Percentiles rank a stretch among this genome's conserved stretches.
Conservation (phyloP, 2,329 filamentous ascomycete genomes). For the Neospermospora avenae region DNA sequence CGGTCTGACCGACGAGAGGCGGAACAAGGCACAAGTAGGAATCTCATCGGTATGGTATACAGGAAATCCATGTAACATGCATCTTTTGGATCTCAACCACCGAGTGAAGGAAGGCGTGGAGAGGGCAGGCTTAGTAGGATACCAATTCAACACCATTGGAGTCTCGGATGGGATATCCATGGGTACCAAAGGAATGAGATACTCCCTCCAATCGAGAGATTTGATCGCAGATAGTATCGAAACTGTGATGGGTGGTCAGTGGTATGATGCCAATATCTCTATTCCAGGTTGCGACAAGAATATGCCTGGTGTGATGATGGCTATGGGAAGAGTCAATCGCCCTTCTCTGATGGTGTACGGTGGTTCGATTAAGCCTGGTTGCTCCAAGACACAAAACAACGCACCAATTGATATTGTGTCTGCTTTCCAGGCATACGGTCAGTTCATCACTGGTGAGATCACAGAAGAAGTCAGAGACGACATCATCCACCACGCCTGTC, state of each 20-base stretch:
- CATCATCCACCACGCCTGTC: slow-evolving; percentile 89
- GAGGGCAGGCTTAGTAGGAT: slow-evolving; percentile 78
- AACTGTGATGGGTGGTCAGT: slow-evolving; percentile 98
- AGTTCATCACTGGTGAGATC: slow-evolving; percentile 90
- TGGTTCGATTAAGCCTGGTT: slow-evolving; percentile 89
- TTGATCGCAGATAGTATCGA: slow-evolving; percentile 98
- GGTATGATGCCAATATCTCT: slow-evolving; percentile 97
- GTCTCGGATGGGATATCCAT: slow-evolving; percentile 98
- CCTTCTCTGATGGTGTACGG: slow-evolving; percentile 98
- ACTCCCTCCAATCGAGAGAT: slow-evolving; percentile 89
- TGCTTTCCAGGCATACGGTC: slow-evolving; percentile 95
- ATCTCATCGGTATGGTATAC: slow-evolving; percentile 98
- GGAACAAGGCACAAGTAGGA: slow-evolving; percentile 95
- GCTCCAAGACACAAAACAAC: slow-evolving; percentile 70
- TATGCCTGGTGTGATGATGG: slow-evolving; percentile 91
- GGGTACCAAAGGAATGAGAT: slow-evolving; percentile 97
- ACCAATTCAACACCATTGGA: slow-evolving; percentile 98
- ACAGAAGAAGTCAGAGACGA: slow-evolving; percentile 89
- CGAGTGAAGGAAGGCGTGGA: slow-evolving; percentile 60
- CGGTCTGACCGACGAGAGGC: slow-evolving; percentile 78
- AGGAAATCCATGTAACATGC: slow-evolving; percentile 99
- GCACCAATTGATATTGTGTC: slow-evolving; percentile 88
- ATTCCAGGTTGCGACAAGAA: slow-evolving; percentile 99
- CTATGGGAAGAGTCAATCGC: slow-evolving; percentile 91
- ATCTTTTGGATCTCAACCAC: slow-evolving; percentile 73